Evolutionary conservation across 208 protist genomes (phyloP).

Genomic region (Trypanosomatidae sp.): DNA sequence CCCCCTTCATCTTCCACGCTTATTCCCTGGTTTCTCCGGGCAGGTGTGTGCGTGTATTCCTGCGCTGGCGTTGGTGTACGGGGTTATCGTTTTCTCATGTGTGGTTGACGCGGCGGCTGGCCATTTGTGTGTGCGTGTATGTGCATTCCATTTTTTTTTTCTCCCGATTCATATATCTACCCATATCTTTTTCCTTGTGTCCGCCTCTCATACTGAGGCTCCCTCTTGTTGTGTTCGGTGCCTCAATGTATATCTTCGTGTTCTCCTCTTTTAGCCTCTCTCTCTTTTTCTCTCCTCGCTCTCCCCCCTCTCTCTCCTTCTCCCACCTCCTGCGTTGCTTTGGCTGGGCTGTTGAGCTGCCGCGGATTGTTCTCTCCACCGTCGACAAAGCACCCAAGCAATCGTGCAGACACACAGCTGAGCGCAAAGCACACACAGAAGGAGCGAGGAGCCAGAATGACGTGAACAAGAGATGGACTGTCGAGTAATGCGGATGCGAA

Average conservation of each 20-base stretch:
- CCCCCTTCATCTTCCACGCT: neutral
- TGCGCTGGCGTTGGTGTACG: neutral
- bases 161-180: neutral
- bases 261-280: neutral
- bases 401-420: neutral
- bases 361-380: no score
- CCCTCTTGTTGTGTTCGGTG: neutral
- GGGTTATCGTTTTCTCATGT: neutral
- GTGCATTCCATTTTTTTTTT: constrained; percentile 15
- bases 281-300: neutral
- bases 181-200: neutral
- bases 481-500: neutral
- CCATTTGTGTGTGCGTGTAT: neutral
- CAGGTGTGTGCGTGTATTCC: neutral
- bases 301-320: neutral
- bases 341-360: no score
- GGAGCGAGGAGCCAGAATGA: neutral
- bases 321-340: neutral
- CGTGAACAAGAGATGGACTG: neutral
- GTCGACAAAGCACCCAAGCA: no score
- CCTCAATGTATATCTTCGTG: no score
- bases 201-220: neutral
- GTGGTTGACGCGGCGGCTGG: neutral
- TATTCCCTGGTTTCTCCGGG: neutral
- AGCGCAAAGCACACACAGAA: no score